A percentile compares a stretch with the other conserved stretches of the same genome.
Conservation (phyloP, 495 filamentous ascomycete genomes). For the Trichocladium antarcticum region DNA sequence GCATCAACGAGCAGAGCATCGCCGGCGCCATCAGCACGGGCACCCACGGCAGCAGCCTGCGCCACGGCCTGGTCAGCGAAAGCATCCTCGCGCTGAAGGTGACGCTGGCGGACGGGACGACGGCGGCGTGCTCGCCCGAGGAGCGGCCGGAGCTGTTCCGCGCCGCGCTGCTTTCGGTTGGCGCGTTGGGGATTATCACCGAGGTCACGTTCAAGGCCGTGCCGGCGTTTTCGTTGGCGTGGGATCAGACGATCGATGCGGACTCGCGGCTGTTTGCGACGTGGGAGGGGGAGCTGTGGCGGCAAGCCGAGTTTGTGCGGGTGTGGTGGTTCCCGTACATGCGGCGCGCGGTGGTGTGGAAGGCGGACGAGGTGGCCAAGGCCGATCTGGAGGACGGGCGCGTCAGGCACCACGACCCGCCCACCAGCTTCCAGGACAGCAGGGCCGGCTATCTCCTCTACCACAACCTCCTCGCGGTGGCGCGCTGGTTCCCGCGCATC, state of each 20-base stretch:
- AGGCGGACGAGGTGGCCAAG: constrained; percentile 44
- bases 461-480: constrained; percentile 71
- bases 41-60: constrained; percentile 80
- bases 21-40: constrained; percentile 87
- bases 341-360: constrained; percentile 76
- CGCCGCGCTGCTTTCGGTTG: constrained; percentile 76
- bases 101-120: constrained; percentile 71
- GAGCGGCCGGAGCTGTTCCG: constrained; percentile 72
- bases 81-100: constrained; percentile 61
- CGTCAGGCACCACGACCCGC: constrained; percentile 28
- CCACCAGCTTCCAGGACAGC: constrained; percentile 63
- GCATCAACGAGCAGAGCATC: constrained; percentile 88
- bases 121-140: constrained; percentile 57
- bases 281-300: constrained; percentile 75
- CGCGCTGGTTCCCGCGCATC: constrained; percentile 65
- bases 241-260: constrained; percentile 67
- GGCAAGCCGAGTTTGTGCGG: constrained; percentile 70
- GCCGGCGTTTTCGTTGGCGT: constrained; percentile 65
- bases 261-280: constrained; percentile 53
- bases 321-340: constrained; percentile 98
- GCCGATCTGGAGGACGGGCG: constrained; percentile 46
- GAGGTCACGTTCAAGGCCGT: constrained; percentile 77
- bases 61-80: constrained; percentile 74
- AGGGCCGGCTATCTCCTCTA: constrained; percentile 76
- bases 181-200: constrained; percentile 80